Percentiles rank a stretch among this genome's conserved stretches.
phyloP scores from a whole-genome alignment of 768 basidiomycete genomes.

The Clathrus columnatus region DNA sequence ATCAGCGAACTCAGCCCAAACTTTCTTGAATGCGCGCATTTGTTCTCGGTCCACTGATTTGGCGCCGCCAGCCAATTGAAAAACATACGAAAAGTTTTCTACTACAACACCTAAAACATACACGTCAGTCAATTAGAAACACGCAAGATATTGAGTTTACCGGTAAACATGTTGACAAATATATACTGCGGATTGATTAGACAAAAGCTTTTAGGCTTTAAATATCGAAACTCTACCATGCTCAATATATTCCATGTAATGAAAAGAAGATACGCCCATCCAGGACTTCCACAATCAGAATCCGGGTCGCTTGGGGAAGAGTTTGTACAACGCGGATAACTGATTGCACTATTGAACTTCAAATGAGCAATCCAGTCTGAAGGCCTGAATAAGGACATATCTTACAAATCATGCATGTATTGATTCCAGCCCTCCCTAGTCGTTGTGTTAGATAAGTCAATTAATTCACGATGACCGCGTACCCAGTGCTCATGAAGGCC shows the following conservation, averaged over 20 bases:
- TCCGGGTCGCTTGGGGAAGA: slow-evolving; percentile 35
- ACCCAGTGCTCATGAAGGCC: slow-evolving; percentile 91
- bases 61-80: slow-evolving; percentile 76
- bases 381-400: slow-evolving; percentile 2
- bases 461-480: slow-evolving; percentile 19
- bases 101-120: slow-evolving; percentile 66
- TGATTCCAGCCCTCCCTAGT: slow-evolving; percentile 91
- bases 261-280: slow-evolving; percentile 80
- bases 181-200: slow-evolving; percentile 56
- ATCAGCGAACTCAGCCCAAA: slow-evolving; percentile 82
- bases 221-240: slow-evolving; percentile 52
- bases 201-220: not conserved
- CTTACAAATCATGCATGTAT: slow-evolving; percentile 95
- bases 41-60: slow-evolving; percentile 80
- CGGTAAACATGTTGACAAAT: slow-evolving; percentile 93
- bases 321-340: slow-evolving; percentile 76
- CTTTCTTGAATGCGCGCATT: slow-evolving; percentile 90
- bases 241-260: slow-evolving; percentile 93
- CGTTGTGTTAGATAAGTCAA: slow-evolving; percentile 10
- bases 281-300: slow-evolving; percentile 81
- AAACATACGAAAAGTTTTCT: slow-evolving; percentile 93
- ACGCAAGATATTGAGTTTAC: slow-evolving; percentile 27
- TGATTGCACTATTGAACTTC: slow-evolving; percentile 46
- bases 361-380: slow-evolving; percentile 1
- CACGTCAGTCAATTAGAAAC: not conserved